Conservation (phyloP, 2,329 filamentous ascomycete species). For the Metarhizium rileyi region DNA sequence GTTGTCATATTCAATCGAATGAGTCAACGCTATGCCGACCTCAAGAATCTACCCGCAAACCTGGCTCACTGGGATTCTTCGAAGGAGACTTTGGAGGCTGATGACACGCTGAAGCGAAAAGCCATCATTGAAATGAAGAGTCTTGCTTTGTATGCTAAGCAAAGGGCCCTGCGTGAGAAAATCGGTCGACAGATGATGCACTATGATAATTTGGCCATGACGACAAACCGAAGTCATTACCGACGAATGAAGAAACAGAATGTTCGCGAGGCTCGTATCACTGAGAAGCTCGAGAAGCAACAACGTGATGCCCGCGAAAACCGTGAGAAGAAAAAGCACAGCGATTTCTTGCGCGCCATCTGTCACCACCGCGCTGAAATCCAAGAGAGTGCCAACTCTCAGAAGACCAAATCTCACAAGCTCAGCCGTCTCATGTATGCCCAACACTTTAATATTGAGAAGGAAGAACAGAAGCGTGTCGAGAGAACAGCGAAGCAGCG, state of each 20-base stretch:
- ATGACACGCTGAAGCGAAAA: conserved; percentile 78
- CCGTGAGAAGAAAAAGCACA: conserved; percentile 95
- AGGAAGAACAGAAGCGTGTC: conserved; percentile 97
- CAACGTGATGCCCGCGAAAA: conserved; percentile 93
- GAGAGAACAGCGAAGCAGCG: conserved; percentile 97
- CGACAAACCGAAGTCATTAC: conserved; percentile 83
- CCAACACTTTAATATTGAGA: conserved; percentile 94
- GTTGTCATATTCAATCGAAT: conserved; percentile 85
- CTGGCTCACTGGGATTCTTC: conserved; percentile 78
- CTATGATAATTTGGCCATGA: conserved; percentile 95
- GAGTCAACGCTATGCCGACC: conserved; percentile 70
- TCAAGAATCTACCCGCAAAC: conserved; percentile 77
- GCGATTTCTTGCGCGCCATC: conserved; percentile 82
- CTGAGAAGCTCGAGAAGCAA: conserved; percentile 98
- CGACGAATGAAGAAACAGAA: conserved; percentile 96
- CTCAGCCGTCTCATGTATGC: conserved; percentile 79
- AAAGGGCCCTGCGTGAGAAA: conserved; percentile 74
- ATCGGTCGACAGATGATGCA: conserved; percentile 89
- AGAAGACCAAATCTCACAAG: conserved; percentile 71
- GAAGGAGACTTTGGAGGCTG: conserved; percentile 55
- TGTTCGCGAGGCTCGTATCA: conserved; percentile 88
- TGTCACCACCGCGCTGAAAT: conserved; percentile 75
- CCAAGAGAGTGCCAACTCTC: conserved; percentile 52
- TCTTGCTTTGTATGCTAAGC: conserved; percentile 77
- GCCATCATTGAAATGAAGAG: conserved; percentile 94